Conservation (phyloP, 306 rosid genomes). For the Casuarina equisetifolia region DNA sequence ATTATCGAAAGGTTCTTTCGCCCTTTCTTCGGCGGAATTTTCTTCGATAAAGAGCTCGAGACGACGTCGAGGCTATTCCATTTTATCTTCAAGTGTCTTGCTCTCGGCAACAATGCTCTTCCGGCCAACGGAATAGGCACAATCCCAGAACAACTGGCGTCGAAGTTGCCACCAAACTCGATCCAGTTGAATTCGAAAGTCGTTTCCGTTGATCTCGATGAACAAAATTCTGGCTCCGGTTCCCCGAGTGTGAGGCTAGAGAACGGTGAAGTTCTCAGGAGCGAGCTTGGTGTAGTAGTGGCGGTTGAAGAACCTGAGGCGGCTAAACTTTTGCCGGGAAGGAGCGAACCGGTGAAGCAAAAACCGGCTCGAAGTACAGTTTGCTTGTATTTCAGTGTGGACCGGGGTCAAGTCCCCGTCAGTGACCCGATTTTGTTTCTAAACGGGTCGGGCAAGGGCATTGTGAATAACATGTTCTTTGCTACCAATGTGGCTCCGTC, state of each 20-base stretch:
- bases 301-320: conserved; percentile 76
- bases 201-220: conserved; percentile 41
- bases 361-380: conserved; percentile 72
- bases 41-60: conserved; percentile 64
- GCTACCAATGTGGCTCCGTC: conserved; percentile 80
- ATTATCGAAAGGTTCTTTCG: conserved; percentile 63
- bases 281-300: conserved; percentile 70
- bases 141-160: conserved; percentile 68
- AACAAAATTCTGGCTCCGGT: neutral
- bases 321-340: conserved; percentile 41
- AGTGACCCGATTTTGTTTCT: conserved; percentile 57
- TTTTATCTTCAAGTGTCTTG: conserved; percentile 85
- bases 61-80: conserved; percentile 74
- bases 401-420: conserved; percentile 47
- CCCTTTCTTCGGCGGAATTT: conserved; percentile 82
- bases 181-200: conserved; percentile 52
- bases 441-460: conserved; percentile 79
- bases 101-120: conserved; percentile 84
- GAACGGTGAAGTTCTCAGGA: conserved; percentile 55
- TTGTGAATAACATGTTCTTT: conserved; percentile 90
- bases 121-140: conserved; percentile 78
- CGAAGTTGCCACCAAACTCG: conserved; percentile 53
- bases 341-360: conserved; percentile 21
- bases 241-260: conserved; percentile 51
- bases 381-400: conserved; percentile 60